Evolutionary conservation across 805 yeast species (phyloP).

Genomic region (Saccharomycopsis sp.): DNA sequence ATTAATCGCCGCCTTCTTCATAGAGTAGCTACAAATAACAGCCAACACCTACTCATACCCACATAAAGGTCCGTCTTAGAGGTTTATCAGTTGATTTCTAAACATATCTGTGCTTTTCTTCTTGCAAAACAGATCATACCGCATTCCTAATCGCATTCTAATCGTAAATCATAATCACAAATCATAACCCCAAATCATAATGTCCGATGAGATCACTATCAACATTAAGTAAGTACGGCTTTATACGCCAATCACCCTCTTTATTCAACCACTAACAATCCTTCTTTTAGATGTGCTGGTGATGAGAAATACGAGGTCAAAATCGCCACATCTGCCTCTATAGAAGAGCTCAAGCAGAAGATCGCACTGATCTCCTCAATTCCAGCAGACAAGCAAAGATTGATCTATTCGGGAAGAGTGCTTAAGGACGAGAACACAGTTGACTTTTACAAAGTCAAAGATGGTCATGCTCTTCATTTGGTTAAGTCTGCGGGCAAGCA

Average conservation of each 20-base stretch:
- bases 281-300: conserved; percentile 37
- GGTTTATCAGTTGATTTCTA: too few species aligned
- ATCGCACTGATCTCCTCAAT: conserved; percentile 57
- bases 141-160: too few species aligned
- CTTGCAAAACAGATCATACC: too few species aligned
- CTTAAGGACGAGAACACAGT: conserved; percentile 77
- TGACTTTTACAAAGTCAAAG: conserved; percentile 69
- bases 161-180: too few species aligned
- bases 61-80: too few species aligned
- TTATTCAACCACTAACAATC: not conserved
- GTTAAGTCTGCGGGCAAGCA: conserved; percentile 70
- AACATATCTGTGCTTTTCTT: too few species aligned
- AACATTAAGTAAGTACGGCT: conserved; percentile 27
- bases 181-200: conserved; percentile 1
- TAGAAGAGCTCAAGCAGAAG: conserved; percentile 60
- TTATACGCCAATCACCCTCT: not conserved
- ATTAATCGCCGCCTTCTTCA: too few species aligned
- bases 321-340: conserved; percentile 47
- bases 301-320: conserved; percentile 71
- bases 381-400: conserved; percentile 74
- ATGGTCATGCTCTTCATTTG: conserved; percentile 82
- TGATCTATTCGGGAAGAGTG: conserved; percentile 91
- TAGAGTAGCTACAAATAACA: too few species aligned
- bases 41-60: too few species aligned
- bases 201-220: conserved; percentile 27